Percentiles rank a stretch among this genome's conserved stretches.
Conservation (phyloP, 2,329 filamentous ascomycete genomes). For the Torrubiellomyces zombiae region DNA sequence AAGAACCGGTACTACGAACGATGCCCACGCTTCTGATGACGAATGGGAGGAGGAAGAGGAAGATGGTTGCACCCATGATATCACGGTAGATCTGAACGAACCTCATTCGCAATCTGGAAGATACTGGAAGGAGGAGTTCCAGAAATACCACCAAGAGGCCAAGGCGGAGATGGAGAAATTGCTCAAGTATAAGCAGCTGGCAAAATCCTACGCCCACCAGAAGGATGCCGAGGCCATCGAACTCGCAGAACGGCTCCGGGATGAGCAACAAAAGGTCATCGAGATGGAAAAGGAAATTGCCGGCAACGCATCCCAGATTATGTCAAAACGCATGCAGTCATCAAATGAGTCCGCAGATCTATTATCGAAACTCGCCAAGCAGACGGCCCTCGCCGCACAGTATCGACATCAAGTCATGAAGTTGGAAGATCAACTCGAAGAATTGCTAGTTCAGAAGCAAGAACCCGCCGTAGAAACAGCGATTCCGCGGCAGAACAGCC, state of each 20-base stretch:
- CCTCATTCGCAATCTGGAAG: constrained; percentile 59
- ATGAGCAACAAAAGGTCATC: constrained; percentile 49
- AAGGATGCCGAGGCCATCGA: constrained; percentile 58
- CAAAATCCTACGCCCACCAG: constrained; percentile 62
- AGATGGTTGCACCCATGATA: constrained; percentile 35
- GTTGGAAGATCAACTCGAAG: constrained; percentile 33
- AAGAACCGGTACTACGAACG: background rate
- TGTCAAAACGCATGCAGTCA: constrained; percentile 13
- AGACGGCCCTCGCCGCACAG: constrained; percentile 39
- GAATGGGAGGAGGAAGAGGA: constrained; percentile 35
- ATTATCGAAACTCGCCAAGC: constrained; percentile 36
- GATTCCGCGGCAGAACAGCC: constrained; percentile 16
- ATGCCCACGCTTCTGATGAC: constrained; percentile 18
- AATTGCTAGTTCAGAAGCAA: constrained; percentile 19
- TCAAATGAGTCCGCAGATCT: constrained; percentile 27
- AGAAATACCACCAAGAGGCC: constrained; percentile 56
- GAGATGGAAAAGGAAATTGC: constrained; percentile 46
- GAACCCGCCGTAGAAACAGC: constrained; percentile 14
- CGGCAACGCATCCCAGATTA: constrained; percentile 41
- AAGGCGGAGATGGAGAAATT: constrained; percentile 61
- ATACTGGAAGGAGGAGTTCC: constrained; percentile 68
- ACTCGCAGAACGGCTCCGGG: constrained; percentile 46
- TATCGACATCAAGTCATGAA: constrained; percentile 44
- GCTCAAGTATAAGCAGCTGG: constrained; percentile 62
- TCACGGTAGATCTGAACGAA: constrained; percentile 55